phyloP scores from a whole-genome alignment of 1,284 basidiomycete species.

The Trametes polyzona region DNA sequence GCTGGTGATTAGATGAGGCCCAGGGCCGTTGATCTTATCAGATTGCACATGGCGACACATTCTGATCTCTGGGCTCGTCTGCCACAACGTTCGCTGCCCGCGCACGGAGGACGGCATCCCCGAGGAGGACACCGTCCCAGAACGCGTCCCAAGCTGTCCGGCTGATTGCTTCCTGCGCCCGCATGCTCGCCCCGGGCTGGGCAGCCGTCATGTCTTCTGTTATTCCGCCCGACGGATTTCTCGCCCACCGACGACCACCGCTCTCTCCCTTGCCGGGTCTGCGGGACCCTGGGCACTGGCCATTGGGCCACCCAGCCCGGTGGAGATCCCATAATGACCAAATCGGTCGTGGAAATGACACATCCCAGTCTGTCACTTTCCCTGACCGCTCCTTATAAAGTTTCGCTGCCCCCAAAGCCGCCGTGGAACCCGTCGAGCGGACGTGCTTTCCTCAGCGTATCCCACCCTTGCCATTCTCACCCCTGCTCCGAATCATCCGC shows the following conservation, averaged over 20 bases:
- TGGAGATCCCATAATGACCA: constrained; percentile 1
- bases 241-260: not conserved
- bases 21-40: constrained; percentile 24
- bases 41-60: constrained; percentile 14
- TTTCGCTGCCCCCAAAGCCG: constrained; percentile 9
- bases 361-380: constrained; percentile 6
- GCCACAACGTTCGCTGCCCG: not conserved
- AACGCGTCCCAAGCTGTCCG: not conserved
- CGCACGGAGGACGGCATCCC: not conserved
- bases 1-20: constrained; percentile 16
- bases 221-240: constrained; percentile 10
- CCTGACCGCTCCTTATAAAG: constrained; percentile 23
- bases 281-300: constrained; percentile 9
- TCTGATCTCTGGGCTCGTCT: constrained; percentile 8
- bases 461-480: constrained; percentile 11
- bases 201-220: constrained; percentile 7
- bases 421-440: constrained; percentile 13
- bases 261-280: constrained; percentile 6
- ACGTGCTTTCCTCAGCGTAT: constrained; percentile 12
- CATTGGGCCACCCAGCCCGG: not conserved
- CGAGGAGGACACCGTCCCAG: constrained; percentile 5
- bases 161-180: constrained; percentile 1
- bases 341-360: constrained; percentile 17
- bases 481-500: constrained; percentile 1
- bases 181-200: not conserved